Percentiles rank a stretch among this genome's conserved stretches.
Conservation (phyloP, 768 basidiomycete genomes). For the Suillus decipiens region DNA sequence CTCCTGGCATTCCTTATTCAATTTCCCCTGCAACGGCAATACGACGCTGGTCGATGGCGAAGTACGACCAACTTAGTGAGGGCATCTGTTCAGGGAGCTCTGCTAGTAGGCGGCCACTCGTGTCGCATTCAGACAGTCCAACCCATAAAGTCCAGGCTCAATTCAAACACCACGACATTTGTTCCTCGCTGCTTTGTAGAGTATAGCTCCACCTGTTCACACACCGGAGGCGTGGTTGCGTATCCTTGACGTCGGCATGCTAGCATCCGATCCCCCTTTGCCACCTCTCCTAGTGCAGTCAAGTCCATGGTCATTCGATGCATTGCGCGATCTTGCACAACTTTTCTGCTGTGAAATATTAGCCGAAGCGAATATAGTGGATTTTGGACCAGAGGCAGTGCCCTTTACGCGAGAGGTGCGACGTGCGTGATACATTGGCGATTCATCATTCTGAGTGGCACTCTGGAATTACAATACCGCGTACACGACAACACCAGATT, state of each 20-base stretch:
- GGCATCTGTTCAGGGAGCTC: neutral
- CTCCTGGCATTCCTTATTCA: neutral
- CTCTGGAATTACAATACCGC: constrained; percentile 1
- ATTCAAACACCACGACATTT: constrained; percentile 13
- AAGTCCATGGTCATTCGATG: constrained; percentile 7
- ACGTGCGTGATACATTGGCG: constrained; percentile 23
- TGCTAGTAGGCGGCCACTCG: neutral
- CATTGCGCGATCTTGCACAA: constrained; percentile 28
- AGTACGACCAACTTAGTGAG: neutral
- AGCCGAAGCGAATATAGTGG: constrained; percentile 13
- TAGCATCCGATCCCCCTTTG: neutral
- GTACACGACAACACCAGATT: too few relatives aligned
- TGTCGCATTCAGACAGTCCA: neutral
- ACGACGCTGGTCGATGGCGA: constrained; percentile 14
- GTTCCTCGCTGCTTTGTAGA: constrained; percentile 3
- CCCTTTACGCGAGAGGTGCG: constrained; percentile 22
- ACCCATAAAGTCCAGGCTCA: constrained; percentile 6
- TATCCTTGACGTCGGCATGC: constrained; percentile 4
- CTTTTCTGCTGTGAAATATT: constrained; percentile 29
- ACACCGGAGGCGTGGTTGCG: constrained; percentile 2
- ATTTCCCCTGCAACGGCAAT: constrained; percentile 12
- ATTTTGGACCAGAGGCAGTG: constrained; percentile 15
- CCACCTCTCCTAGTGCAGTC: neutral
- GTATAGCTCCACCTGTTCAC: neutral
- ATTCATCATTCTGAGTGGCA: constrained; percentile 20